Evolutionary conservation across 495 filamentous ascomycete genomes (phyloP).

Genomic region (Lichenothelia convexa): DNA sequence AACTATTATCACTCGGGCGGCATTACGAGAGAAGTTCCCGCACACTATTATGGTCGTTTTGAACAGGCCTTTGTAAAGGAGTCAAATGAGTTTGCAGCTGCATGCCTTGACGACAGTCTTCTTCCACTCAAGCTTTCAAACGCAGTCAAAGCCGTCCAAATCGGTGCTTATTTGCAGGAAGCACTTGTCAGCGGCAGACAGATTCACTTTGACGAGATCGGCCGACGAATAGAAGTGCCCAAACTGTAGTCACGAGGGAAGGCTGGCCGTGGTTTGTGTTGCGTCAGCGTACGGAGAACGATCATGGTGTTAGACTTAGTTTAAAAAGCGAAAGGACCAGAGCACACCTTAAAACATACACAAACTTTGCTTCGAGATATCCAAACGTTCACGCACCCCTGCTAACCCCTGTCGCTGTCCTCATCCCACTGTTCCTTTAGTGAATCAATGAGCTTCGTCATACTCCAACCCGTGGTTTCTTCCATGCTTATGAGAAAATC

Average conservation of each 20-base stretch:
- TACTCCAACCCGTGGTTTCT: too few species aligned
- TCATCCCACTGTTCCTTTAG: too few species aligned
- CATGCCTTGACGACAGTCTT: constrained; percentile 3
- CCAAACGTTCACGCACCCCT: too few species aligned
- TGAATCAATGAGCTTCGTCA: too few species aligned
- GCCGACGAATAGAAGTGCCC: constrained; percentile 7
- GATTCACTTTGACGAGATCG: constrained; percentile 8
- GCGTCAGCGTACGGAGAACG: too few species aligned
- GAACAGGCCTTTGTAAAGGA: constrained; percentile 10
- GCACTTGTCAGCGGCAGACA: constrained; percentile 7
- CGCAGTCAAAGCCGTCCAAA: constrained; percentile 7
- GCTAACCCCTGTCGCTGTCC: too few species aligned
- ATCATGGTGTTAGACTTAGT: too few species aligned
- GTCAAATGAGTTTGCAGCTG: constrained; percentile 9
- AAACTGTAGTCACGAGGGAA: constrained; percentile 4
- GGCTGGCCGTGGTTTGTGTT: too few species aligned
- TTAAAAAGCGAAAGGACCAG: too few species aligned
- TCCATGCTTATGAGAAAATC: too few species aligned
- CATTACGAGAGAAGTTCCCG: constrained; percentile 7
- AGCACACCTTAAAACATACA: too few species aligned
- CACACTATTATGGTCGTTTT: constrained; percentile 9
- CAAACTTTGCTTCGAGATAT: too few species aligned
- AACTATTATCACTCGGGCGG: constrained; percentile 1
- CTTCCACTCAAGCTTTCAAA: constrained; percentile 6
- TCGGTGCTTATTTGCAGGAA: constrained; percentile 9